A percentile compares a stretch with the other conserved stretches of the same genome.
Conservation (phyloP, 441 rosid species). For the Erodium texanum region DNA sequence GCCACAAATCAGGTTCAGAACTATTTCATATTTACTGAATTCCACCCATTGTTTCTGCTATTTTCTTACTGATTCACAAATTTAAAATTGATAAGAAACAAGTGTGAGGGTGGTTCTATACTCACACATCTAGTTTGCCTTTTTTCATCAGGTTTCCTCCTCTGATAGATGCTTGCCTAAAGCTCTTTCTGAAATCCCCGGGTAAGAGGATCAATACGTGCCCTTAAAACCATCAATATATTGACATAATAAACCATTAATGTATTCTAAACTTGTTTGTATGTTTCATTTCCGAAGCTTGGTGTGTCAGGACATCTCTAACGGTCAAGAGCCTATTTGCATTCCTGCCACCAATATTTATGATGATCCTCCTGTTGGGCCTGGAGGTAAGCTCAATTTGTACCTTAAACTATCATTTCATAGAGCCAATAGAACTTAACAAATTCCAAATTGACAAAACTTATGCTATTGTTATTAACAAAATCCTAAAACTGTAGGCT, state of each 20-base stretch:
- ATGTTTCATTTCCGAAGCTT: constrained; percentile 27
- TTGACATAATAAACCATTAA: constrained; percentile 1
- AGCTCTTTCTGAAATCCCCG: constrained; percentile 22
- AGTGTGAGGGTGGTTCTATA: constrained; percentile 1
- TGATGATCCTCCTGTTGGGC: constrained; percentile 35
- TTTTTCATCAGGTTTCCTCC: constrained; percentile 30
- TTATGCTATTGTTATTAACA: neutral
- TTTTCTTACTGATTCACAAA: neutral
- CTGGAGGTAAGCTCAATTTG: constrained; percentile 35
- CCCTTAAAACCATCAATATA: constrained; percentile 2
- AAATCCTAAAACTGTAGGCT: constrained; percentile 30
- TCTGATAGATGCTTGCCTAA: constrained; percentile 20
- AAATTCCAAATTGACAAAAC: neutral
- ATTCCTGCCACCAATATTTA: constrained; percentile 39
- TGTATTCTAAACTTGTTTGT: constrained; percentile 13
- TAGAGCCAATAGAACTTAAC: neutral
- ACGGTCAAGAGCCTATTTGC: constrained; percentile 34
- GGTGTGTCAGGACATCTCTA: constrained; percentile 40
- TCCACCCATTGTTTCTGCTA: neutral
- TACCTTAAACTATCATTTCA: neutral
- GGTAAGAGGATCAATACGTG: constrained; percentile 32
- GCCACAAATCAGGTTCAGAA: constrained; percentile 26
- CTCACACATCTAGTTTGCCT: constrained; percentile 10
- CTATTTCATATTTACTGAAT: constrained; percentile 1
- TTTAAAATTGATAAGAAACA: constrained; percentile 1